A percentile compares a stretch with the other conserved stretches of the same genome.
Conservation (phyloP, 352 stramenopile genomes). For the Phytophthora syringae region DNA sequence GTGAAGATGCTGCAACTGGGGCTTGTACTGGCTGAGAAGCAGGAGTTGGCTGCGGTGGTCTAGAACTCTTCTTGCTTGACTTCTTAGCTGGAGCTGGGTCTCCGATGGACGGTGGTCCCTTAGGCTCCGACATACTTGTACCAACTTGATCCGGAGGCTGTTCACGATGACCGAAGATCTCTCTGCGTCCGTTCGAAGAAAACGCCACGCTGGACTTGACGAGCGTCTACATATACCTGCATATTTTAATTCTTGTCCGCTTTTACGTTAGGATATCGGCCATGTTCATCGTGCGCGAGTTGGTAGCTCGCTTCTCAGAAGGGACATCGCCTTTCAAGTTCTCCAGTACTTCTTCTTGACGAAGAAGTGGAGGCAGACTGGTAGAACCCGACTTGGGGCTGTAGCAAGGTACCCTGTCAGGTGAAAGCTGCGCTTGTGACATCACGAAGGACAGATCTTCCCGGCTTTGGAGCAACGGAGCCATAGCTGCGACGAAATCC, state of each 20-base stretch:
- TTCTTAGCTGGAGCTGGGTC: constrained; percentile 26
- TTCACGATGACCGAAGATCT: constrained; percentile 3
- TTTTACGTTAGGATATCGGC: constrained; percentile 18
- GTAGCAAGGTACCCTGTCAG: constrained; percentile 1
- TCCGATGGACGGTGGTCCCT: constrained; percentile 20
- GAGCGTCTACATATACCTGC: neutral
- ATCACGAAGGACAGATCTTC: constrained; percentile 20
- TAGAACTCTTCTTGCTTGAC: constrained; percentile 46
- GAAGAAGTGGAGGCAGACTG: neutral
- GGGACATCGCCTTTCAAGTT: neutral
- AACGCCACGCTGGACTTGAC: constrained; percentile 4
- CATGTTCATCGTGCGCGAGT: constrained; percentile 11
- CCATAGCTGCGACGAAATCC: constrained; percentile 11
- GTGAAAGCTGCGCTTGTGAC: constrained; percentile 4
- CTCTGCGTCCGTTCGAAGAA: constrained; percentile 13
- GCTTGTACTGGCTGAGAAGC: constrained; percentile 18
- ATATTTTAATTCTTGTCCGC: no score
- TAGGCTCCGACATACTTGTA: constrained; percentile 47
- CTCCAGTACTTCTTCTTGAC: neutral
- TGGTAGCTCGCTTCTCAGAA: neutral
- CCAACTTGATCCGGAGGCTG: constrained; percentile 4
- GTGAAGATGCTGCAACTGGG: constrained; percentile 7
- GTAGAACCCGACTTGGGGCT: neutral
- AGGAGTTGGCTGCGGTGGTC: constrained; percentile 14
- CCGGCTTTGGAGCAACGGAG: constrained; percentile 1